phyloP scores from a whole-genome alignment of 2,329 filamentous ascomycete genomes.

The Alternaria sp. region DNA sequence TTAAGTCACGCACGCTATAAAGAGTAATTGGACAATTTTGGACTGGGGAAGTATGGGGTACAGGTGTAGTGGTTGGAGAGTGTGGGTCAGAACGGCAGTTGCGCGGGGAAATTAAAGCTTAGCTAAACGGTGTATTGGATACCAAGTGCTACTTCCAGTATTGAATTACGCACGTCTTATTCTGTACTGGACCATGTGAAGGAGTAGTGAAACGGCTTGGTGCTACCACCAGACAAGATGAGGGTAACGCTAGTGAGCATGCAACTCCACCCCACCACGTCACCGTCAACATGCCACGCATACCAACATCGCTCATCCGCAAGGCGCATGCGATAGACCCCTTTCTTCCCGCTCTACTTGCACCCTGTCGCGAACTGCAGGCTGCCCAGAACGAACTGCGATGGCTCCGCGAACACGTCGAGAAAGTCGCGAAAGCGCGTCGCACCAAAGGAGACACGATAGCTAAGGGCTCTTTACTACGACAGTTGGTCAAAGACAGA shows the following conservation, averaged over 20 bases:
- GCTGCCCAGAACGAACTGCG: constrained; percentile 74
- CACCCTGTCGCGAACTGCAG: constrained; percentile 68
- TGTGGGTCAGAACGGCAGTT: constrained; percentile 13
- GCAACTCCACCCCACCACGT: constrained; percentile 9
- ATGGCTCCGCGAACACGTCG: constrained; percentile 72
- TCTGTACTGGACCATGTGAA: too few species aligned
- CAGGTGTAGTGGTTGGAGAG: neutral
- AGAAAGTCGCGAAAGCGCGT: constrained; percentile 35
- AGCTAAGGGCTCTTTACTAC: constrained; percentile 33
- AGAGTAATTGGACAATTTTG: neutral
- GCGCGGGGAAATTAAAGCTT: constrained; percentile 20
- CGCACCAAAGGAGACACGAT: constrained; percentile 28
- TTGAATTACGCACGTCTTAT: neutral
- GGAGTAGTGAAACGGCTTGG: too few species aligned
- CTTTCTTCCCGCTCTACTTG: constrained; percentile 68
- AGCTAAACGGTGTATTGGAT: neutral
- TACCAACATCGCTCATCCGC: constrained; percentile 66
- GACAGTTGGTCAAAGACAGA: constrained; percentile 49
- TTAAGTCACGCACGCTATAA: neutral
- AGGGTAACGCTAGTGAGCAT: constrained; percentile 9
- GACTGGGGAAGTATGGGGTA: constrained; percentile 5
- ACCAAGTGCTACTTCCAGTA: neutral
- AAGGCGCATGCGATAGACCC: constrained; percentile 64
- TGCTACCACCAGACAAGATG: neutral
- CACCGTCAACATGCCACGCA: constrained; percentile 60